phyloP scores from a whole-genome alignment of 768 basidiomycete genomes.

The Austroboletus eburneus region DNA sequence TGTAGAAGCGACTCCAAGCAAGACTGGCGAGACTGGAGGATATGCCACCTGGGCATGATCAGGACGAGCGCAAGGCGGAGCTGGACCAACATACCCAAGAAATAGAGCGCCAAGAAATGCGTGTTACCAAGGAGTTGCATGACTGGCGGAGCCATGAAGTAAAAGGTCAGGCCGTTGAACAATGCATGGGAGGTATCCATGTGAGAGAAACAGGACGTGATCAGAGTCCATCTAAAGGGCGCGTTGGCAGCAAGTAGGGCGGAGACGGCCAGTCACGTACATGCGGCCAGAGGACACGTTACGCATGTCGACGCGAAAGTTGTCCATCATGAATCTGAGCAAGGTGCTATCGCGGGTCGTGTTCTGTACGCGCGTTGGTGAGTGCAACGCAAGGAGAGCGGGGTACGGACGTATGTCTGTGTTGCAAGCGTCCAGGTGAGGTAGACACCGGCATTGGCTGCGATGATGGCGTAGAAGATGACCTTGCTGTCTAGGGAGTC shows the following conservation, averaged over 20 bases:
- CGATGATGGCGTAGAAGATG: conserved; percentile 63
- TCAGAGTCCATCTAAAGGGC: conserved; percentile 60
- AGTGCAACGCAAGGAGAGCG: conserved; percentile 7
- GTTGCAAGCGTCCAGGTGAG: conserved; percentile 48
- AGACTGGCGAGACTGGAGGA: conserved; percentile 46
- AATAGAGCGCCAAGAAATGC: conserved; percentile 67
- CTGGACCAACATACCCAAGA: conserved; percentile 48
- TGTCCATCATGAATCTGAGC: conserved; percentile 49
- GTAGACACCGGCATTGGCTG: conserved; percentile 59
- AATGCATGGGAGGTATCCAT: conserved; percentile 54
- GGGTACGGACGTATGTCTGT: conserved; percentile 31
- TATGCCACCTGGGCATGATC: conserved; percentile 48
- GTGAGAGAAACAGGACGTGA: conserved; percentile 74
- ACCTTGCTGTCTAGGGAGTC: conserved; percentile 49
- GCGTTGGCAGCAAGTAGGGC: conserved; percentile 1
- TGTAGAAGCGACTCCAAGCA: conserved; percentile 41
- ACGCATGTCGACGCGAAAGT: conserved; percentile 59
- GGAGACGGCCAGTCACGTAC: conserved; percentile 35
- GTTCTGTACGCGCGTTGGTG: conserved; percentile 22
- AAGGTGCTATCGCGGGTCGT: conserved; percentile 37
- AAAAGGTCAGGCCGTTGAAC: conserved; percentile 77
- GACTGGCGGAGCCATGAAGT: conserved; percentile 67
- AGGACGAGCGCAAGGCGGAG: background rate
- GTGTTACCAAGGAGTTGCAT: conserved; percentile 60
- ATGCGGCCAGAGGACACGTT: conserved; percentile 64